These are phyloP conservation scores for Saccharomycopsis javanensis DNA, from an alignment of 805 yeast genomes.

Conservation along the genomic window DNA sequence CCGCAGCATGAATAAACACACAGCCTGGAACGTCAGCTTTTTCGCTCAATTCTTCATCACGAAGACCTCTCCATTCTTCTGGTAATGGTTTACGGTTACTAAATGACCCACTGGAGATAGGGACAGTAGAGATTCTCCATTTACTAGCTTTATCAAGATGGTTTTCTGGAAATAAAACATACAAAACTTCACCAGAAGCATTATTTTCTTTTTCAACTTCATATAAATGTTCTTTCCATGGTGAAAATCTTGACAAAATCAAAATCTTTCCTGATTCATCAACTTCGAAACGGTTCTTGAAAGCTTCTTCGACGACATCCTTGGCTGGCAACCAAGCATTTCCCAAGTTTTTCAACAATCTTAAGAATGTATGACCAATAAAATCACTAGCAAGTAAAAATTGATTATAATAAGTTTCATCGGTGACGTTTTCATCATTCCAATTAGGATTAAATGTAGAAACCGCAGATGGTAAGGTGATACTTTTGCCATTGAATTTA, in stretches of 20 bases:
- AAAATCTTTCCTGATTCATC: slow-evolving; percentile 67
- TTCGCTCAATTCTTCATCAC: slow-evolving; percentile 74
- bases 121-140: slow-evolving; percentile 89
- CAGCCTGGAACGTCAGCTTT: slow-evolving; percentile 78
- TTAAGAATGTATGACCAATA: slow-evolving; percentile 75
- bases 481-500: slow-evolving; percentile 60
- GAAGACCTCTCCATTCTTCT: slow-evolving; percentile 87
- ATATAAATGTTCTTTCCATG: slow-evolving; percentile 93
- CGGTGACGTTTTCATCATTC: slow-evolving; percentile 61
- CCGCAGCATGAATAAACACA: slow-evolving; percentile 90
- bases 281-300: slow-evolving; percentile 44
- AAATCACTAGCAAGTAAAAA: slow-evolving; percentile 65
- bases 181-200: slow-evolving; percentile 49
- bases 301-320: slow-evolving; percentile 61
- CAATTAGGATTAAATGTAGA: slow-evolving; percentile 78
- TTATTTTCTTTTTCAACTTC: slow-evolving; percentile 53
- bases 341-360: slow-evolving; percentile 61
- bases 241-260: slow-evolving; percentile 66
- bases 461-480: slow-evolving; percentile 70
- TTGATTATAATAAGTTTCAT: slow-evolving; percentile 47
- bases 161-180: slow-evolving; percentile 56
- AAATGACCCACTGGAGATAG: slow-evolving; percentile 69
- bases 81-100: slow-evolving; percentile 83
- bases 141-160: slow-evolving; percentile 47
- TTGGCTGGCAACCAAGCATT: slow-evolving; percentile 89